Evolutionary conservation across 257 asterid species (phyloP), one percentile per base, ranked within the genome.

Genomic region (Rauvolfia tetraphylla): DNA sequence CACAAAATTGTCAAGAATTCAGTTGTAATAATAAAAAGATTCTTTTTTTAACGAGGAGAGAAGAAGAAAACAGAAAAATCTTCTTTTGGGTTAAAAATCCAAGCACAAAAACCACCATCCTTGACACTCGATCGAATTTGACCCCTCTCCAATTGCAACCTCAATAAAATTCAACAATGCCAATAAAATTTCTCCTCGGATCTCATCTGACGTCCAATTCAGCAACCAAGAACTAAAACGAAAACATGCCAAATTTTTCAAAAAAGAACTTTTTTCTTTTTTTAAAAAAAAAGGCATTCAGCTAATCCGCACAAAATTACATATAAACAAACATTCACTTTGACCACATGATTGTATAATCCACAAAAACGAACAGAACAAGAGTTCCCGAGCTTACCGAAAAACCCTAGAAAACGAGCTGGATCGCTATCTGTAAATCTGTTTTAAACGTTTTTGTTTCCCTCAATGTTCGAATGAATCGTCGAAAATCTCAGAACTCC

Each of bases 351-450:
- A 22, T 36, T 36, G 48, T 36, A 36, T 2, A 20, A 66, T 34
- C 71, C 71, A 12, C 0, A 27, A 6, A 18, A 15, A 41, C 33
- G 11, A 57, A 59, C 41, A 41, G 17, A 74, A 67, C 1, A 15
- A 1, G 67, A n/a, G 56, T 25, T 15, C 33, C 13, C 2, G n/a
- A 72, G 62, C 77, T 69, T 54, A 81, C 74, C 77, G n/a, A 31
- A 46, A 58, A 76, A 74, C 73, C 83, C 79, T 48, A 77, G 57
- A n/a, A 31, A 73, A 56, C 39, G 54, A 61, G 82, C 80, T 72
- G 87, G 87, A 81, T 81, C 87, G 82, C 83, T 69, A 65, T 75
- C 62, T 72, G 46, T 44, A 65, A 67, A 61, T 66, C 76, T 54
- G 46, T 75, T 27, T 36, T 18, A 29, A 29, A 22, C 7, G 6